Percentiles rank a stretch among this genome's conserved stretches.
These are phyloP conservation scores for Lumnitzera racemosa DNA, from an alignment of 345 rosid species.

Conservation along the genomic window DNA sequence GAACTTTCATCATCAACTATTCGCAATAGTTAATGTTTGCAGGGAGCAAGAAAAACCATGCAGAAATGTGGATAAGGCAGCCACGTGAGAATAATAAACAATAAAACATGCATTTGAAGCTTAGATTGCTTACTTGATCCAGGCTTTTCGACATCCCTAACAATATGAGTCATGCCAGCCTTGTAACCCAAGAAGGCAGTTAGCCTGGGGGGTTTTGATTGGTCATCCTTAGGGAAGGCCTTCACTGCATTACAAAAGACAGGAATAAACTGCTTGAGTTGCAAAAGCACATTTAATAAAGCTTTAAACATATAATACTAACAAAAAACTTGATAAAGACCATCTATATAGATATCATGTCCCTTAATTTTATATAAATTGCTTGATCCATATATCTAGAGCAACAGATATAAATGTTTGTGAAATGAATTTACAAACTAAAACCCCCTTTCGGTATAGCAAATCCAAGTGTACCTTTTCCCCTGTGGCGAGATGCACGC, in stretches of 20 bases:
- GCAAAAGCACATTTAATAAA: no score
- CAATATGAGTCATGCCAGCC: slow-evolving; percentile 96
- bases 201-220: slow-evolving; percentile 62
- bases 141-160: slow-evolving; percentile 79
- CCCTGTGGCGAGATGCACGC: slow-evolving; percentile 81
- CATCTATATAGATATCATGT: no score
- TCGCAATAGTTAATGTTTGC: no score
- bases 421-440: background rate
- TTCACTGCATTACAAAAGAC: slow-evolving; percentile 44
- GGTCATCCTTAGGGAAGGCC: slow-evolving; percentile 88
- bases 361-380: no score
- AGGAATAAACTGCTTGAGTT: no score
- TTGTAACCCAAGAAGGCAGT: slow-evolving; percentile 89
- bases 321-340: background rate
- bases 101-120: background rate
- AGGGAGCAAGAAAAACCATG: background rate
- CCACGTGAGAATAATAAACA: background rate
- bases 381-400: no score
- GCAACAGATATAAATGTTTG: no score
- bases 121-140: slow-evolving; percentile 58
- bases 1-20: no score
- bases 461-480: slow-evolving; percentile 37
- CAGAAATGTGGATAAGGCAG: background rate
- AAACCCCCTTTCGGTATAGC: background rate
- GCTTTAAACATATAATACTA: no score